phyloP scores from a whole-genome alignment of 257 asterid genomes.

The Paulownia fortunei region DNA sequence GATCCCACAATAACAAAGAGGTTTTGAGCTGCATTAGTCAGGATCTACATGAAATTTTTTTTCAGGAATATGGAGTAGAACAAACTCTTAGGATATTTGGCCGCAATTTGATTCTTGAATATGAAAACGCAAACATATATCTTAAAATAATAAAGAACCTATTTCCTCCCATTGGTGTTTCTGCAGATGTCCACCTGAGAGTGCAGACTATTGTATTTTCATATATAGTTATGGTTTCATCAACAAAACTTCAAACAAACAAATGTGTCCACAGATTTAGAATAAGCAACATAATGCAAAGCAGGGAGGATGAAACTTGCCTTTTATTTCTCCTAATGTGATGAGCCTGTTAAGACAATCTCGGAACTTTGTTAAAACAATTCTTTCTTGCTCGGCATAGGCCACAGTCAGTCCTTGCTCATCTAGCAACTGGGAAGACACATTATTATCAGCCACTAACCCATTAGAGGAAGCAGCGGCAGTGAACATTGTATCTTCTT shows the following conservation, averaged over 20 bases:
- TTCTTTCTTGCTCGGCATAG: constrained; percentile 89
- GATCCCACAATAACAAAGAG: not conserved
- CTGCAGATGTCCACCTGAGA: no score
- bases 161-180: not conserved
- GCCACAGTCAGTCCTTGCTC: constrained; percentile 65
- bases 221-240: constrained; percentile 9
- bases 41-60: not conserved
- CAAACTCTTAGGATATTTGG: not conserved
- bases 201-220: not conserved
- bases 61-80: not conserved
- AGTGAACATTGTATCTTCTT: constrained; percentile 76
- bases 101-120: not conserved
- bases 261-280: not conserved
- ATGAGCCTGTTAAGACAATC: constrained; percentile 93
- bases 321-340: constrained; percentile 90
- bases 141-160: not conserved
- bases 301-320: constrained; percentile 48
- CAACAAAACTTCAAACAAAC: constrained; percentile 3
- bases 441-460: constrained; percentile 43
- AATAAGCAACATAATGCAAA: constrained; percentile 18
- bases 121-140: not conserved
- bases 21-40: not conserved
- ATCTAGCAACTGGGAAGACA: constrained; percentile 52
- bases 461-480: constrained; percentile 59
- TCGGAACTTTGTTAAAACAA: constrained; percentile 81